Evolutionary conservation across 331 rosid species (phyloP).

Genomic region (Phaseolus coccineus): DNA sequence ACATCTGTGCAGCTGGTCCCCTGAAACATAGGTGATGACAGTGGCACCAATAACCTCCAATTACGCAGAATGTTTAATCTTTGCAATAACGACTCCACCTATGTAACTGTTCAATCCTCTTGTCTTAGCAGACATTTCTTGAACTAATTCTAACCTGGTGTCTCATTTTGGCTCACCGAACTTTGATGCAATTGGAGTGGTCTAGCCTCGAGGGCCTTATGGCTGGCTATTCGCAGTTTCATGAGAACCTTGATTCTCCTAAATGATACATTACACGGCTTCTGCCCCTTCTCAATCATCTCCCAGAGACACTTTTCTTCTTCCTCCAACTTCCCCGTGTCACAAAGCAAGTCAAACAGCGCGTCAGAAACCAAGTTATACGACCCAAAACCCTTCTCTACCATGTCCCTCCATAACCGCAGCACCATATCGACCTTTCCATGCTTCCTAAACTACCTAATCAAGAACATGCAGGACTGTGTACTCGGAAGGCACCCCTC

Average conservation of each 20-base stretch:
- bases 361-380: slow-evolving; percentile 82
- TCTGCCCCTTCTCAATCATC: slow-evolving; percentile 90
- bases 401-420: slow-evolving; percentile 87
- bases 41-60: not conserved
- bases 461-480: slow-evolving; percentile 84
- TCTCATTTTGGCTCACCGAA: slow-evolving; percentile 11
- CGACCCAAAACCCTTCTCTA: slow-evolving; percentile 85
- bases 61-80: not conserved
- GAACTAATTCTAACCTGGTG: not conserved
- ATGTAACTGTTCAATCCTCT: not conserved
- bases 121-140: not conserved
- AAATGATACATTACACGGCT: slow-evolving; percentile 76
- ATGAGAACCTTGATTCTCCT: slow-evolving; percentile 88
- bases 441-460: slow-evolving; percentile 71
- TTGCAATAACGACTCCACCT: not conserved
- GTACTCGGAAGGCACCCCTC: slow-evolving; percentile 79
- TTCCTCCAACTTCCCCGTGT: too few species aligned
- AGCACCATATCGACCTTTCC: slow-evolving; percentile 87
- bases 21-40: not conserved
- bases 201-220: slow-evolving; percentile 57
- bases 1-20: too few species aligned
- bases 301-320: slow-evolving; percentile 72
- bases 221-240: slow-evolving; percentile 80
- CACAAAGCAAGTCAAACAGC: slow-evolving; percentile 71
- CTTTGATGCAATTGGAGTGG: slow-evolving; percentile 45